Percentiles rank a stretch among this genome's conserved stretches.
Conservation (phyloP, 768 basidiomycete species). For the Stropharia rugosoannulata region DNA sequence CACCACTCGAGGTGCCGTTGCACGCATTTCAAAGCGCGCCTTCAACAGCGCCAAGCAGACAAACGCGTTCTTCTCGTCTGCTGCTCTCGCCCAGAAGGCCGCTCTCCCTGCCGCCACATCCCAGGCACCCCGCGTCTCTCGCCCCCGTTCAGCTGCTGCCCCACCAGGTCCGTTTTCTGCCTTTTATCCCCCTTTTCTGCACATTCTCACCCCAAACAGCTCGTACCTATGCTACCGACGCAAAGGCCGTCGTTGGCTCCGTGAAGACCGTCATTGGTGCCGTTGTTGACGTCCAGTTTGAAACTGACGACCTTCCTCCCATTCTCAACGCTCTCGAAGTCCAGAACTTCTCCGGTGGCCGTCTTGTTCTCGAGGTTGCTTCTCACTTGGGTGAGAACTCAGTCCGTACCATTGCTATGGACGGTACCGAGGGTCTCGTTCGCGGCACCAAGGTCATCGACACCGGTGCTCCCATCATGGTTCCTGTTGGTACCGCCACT, state of each 20-base stretch:
- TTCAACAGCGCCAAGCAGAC: conserved; percentile 73
- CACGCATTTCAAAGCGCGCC: conserved; percentile 86
- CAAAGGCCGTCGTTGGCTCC: conserved; percentile 66
- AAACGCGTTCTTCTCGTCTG: conserved; percentile 79
- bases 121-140: conserved; percentile 47
- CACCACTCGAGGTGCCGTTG: conserved; percentile 82
- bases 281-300: conserved; percentile 99
- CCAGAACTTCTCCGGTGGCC: conserved; percentile 89
- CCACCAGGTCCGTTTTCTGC: conserved; percentile 43
- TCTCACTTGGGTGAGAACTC: conserved; percentile 99
- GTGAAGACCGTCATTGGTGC: conserved; percentile 99
- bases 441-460: conserved; percentile 97
- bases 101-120: conserved; percentile 49
- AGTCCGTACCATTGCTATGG: conserved; percentile 99
- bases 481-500: conserved; percentile 92
- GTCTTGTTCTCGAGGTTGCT: conserved; percentile 98
- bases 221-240: conserved; percentile 91
- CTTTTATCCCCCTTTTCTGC: conserved; percentile 14
- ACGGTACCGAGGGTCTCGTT: conserved; percentile 99
- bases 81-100: conserved; percentile 56
- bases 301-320: conserved; percentile 90
- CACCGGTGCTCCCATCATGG: conserved; percentile 94
- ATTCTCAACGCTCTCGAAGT: conserved; percentile 99
- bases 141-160: conserved; percentile 40
- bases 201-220: conserved; percentile 36